These are phyloP conservation scores for Thymus quinquecostatus DNA, from an alignment of 257 asterid species.

Conservation along the genomic window DNA sequence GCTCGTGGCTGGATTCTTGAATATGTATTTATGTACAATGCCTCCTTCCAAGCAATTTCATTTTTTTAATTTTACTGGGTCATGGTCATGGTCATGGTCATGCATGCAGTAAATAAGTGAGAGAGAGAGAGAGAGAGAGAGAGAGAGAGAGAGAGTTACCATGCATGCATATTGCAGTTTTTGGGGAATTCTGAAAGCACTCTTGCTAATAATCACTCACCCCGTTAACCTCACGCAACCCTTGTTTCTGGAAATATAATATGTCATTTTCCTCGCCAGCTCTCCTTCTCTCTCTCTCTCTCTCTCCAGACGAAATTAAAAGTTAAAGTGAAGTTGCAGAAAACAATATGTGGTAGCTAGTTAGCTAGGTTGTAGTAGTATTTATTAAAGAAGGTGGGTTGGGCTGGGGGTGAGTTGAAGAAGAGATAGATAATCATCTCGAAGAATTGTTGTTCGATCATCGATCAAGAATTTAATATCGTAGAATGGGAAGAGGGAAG, in stretches of 20 bases:
- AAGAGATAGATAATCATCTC: background rate
- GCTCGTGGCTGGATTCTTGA: no score
- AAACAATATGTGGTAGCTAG: no score
- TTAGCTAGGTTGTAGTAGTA: no score
- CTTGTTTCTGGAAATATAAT: slow-evolving; percentile 35
- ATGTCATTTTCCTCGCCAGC: slow-evolving; percentile 56
- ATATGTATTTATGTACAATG: background rate
- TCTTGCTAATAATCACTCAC: slow-evolving; percentile 31
- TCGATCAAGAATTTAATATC: background rate
- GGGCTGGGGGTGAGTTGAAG: no score
- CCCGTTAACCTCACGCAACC: slow-evolving; percentile 50
- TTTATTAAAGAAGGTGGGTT: no score
- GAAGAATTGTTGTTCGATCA: no score
- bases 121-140: no score
- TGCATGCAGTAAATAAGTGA: no score
- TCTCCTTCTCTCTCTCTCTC: slow-evolving; percentile 25
- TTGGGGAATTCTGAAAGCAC: slow-evolving; percentile 39
- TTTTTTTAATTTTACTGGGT: background rate
- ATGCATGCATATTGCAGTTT: slow-evolving; percentile 42
- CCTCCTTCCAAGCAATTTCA: background rate
- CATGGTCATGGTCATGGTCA: no score
- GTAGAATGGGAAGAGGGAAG: slow-evolving; percentile 77
- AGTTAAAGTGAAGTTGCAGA: background rate
- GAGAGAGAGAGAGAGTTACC: no score
- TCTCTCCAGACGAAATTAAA: background rate